Conservation (phyloP, 306 rosid genomes). For the Vachellia collinsii region DNA sequence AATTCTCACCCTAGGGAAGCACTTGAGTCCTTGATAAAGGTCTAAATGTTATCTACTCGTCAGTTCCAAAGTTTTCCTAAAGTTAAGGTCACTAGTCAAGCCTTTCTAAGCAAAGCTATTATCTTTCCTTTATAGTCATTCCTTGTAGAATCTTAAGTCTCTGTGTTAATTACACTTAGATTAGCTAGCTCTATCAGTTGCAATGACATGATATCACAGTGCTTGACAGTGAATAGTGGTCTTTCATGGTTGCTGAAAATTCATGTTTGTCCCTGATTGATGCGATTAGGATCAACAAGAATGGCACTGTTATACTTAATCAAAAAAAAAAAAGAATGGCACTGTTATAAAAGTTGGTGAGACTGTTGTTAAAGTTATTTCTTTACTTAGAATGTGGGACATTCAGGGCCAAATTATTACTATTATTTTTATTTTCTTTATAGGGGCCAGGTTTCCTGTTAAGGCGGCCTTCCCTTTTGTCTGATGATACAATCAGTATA, state of each 20-base stretch:
- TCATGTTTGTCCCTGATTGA: not conserved
- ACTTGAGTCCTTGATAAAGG: not conserved
- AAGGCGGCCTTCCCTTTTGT: constrained; percentile 4
- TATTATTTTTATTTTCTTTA: not conserved
- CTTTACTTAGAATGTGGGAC: not conserved
- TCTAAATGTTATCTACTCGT: constrained; percentile 7
- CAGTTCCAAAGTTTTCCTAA: constrained; percentile 9
- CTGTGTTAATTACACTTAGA: constrained; percentile 1
- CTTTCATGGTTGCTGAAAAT: not conserved
- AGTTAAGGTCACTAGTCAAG: not conserved
- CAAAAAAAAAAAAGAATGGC: too few species aligned
- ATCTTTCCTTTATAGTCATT: constrained; percentile 18
- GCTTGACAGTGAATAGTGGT: not conserved
- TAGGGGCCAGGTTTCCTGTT: not conserved
- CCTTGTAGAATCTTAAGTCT: constrained; percentile 23
- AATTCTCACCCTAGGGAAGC: not conserved
- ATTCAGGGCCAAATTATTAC: not conserved
- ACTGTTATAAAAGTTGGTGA: not conserved
- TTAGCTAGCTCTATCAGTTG: not conserved
- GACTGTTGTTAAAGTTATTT: not conserved
- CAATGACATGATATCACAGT: not conserved
- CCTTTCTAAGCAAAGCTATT: constrained; percentile 8
- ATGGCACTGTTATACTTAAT: too few species aligned
- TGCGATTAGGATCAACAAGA: not conserved
- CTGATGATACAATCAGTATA: not conserved